Evolutionary conservation across 257 asterid genomes (phyloP), one percentile per base, ranked within the genome.

Genomic region (Linaria vulgaris): DNA sequence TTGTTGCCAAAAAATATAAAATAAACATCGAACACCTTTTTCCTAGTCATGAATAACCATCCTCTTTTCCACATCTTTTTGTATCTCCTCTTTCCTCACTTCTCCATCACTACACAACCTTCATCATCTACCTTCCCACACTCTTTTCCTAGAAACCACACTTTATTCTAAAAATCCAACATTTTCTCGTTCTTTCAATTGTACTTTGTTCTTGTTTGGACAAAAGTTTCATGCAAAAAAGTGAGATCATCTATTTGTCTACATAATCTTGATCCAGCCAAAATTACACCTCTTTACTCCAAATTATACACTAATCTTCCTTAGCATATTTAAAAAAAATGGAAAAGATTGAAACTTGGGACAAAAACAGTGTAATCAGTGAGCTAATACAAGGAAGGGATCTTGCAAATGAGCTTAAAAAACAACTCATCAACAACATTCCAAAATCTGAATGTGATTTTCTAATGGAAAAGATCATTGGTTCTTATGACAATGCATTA

Each of bases 401-500:
- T 61, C 63, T 77, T 34, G 66, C 72, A 37, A 69, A 37, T 1
- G 62, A 61, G 76, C 77, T 82, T 49, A 61, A 71, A 46, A 69
- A 53, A 22, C 69, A 71, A 43, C 69, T 77, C 48, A 56, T 68
- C n/a, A 7, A 46, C 51, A 38, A 46, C 15, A 59, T 47, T 21
- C 66, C 81, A 43, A 59, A 25, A 13, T 27, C 57, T 6, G 48
- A 59, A 0, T 70, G 63, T 70, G 63, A 22, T 16, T 30, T 47
- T 51, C 64, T 79, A 37, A 7, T 75, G 37, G 63, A 51, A 16
- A 63, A 72, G n/a, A 61, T 82, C 14, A 67, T 82, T 41, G 73
- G 73, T 50, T 74, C 70, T 5, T 82, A 79, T 44, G 79, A 82
- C 43, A 79, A 73, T 64, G 82, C 81, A 43, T 17, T 82, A 37